These are phyloP conservation scores for Populus trichocarpa DNA, from an alignment of 441 rosid species.

Conservation along the genomic window DNA sequence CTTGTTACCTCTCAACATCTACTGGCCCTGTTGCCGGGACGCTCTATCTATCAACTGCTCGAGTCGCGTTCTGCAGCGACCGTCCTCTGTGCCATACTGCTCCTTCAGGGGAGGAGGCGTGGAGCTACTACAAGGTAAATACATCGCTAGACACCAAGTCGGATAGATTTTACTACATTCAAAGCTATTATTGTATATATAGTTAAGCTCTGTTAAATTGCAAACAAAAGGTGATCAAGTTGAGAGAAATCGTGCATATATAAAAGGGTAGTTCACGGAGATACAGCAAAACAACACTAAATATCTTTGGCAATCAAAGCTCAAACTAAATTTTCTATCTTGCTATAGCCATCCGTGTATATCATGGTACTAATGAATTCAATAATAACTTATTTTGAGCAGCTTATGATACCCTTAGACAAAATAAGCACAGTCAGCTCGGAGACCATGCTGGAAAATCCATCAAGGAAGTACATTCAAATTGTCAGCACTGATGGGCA, in stretches of 20 bases:
- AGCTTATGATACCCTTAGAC: background rate
- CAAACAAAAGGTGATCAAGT: background rate
- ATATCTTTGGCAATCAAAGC: background rate
- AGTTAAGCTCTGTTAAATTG: background rate
- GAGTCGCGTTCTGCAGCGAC: constrained; percentile 74
- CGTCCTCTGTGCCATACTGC: constrained; percentile 68
- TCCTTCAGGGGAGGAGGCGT: constrained; percentile 75
- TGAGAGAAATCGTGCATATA: background rate
- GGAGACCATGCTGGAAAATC: background rate
- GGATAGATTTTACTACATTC: background rate
- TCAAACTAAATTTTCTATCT: background rate
- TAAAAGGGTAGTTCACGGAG: background rate
- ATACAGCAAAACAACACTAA: background rate
- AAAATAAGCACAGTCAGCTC: background rate
- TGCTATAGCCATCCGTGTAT: background rate
- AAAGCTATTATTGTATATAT: background rate
- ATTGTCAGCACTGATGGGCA: background rate
- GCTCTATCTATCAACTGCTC: constrained; percentile 54
- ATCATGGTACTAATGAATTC: background rate
- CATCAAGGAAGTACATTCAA: background rate
- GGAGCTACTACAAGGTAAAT: constrained; percentile 22
- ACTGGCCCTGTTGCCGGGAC: constrained; percentile 94
- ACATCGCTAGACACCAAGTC: background rate
- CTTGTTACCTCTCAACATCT: constrained; percentile 76
- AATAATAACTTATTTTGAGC: background rate